Conservation (phyloP, 352 stramenopile genomes). For the Phytophthora fragariaefolia region DNA sequence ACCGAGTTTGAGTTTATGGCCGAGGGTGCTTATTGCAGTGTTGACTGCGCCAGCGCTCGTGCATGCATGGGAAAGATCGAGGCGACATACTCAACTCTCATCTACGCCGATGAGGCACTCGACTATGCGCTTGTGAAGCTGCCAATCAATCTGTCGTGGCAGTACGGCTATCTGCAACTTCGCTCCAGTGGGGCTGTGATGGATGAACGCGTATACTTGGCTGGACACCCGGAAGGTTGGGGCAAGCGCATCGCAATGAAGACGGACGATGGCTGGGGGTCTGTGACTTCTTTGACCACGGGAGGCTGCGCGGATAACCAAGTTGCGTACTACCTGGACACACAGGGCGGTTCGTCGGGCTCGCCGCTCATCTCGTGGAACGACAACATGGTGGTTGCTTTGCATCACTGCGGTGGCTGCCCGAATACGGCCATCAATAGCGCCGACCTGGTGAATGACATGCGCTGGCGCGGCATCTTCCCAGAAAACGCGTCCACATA, state of each 20-base stretch:
- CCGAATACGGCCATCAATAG: slow-evolving; percentile 79
- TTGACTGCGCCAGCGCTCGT: slow-evolving; percentile 39
- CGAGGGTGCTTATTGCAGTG: slow-evolving; percentile 42
- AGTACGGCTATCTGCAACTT: slow-evolving; percentile 67
- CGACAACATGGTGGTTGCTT: slow-evolving; percentile 67
- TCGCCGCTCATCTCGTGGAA: slow-evolving; percentile 67
- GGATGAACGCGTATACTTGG: slow-evolving; percentile 65
- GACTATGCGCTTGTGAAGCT: slow-evolving; percentile 82
- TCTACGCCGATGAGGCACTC: slow-evolving; percentile 42
- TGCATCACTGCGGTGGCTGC: slow-evolving; percentile 83
- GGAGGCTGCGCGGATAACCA: slow-evolving; percentile 57
- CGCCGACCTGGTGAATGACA: slow-evolving; percentile 61
- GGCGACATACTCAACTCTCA: slow-evolving; percentile 39
- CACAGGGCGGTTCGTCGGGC: slow-evolving; percentile 71
- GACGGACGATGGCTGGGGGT: slow-evolving; percentile 40
- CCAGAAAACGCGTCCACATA: slow-evolving; percentile 46
- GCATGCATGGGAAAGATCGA: slow-evolving; percentile 48
- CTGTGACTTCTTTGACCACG: slow-evolving; percentile 52
- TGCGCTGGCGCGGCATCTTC: slow-evolving; percentile 49
- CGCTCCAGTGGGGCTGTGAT: slow-evolving; percentile 53
- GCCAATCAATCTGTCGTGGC: slow-evolving; percentile 47
- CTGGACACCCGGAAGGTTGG: slow-evolving; percentile 67
- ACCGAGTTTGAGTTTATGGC: slow-evolving; percentile 78
- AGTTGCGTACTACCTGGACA: slow-evolving; percentile 79
- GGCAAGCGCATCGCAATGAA: slow-evolving; percentile 79